Evolutionary conservation across 1,139 yeast genomes (phyloP), one percentile per base, ranked within the genome.

Genomic region (Geotrichum candidum): DNA sequence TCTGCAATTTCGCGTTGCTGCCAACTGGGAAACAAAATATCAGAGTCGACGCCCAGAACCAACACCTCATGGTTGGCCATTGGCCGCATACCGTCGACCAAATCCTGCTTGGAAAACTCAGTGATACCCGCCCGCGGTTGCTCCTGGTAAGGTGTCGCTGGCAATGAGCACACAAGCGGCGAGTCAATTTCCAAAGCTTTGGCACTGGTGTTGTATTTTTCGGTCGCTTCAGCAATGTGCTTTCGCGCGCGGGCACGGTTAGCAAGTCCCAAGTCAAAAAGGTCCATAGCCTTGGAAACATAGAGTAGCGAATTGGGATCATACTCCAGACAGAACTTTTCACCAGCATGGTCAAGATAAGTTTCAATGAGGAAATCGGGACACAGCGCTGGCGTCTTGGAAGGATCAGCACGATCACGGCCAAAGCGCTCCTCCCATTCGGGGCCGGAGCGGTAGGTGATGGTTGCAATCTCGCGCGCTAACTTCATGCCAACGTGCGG

Each of bases 361-460:
- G 97, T 91, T 74, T 91, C 98, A 57, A 91, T 92, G 64, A 91
- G 76, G 72, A 90, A 91, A 70, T 91, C 98, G 0, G 97, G 96
- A 73, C 97, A 91, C 57, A 92, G 78, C 0, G 96, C 96, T 1
- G 97, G 97, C 6, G 88, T 82, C 64, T 80, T 80, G 5, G 85
- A 77, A 41, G 91, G 94, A 72, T 90, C 94, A 0, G 96, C 88
- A 64, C 98, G 80, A 69, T 88, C 90, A 63, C 96, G 82, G 1
- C 97, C 97, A 74, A 91, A 91, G 63, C 97, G 77, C 68, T 85
- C 84, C 72, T 91, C 98, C 98, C 98, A 91, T 74, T 91, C 98
- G 1, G 97, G 97, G 0, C 98, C 98, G 0, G 96, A 89, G 67
- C 98, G 81, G 73, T 91, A 91, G 0, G 97, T 90, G 57, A 92